Evolutionary conservation across 495 filamentous ascomycete genomes (phyloP), one percentile per base, ranked within the genome.

Genomic region (Cetradonia linearis): DNA sequence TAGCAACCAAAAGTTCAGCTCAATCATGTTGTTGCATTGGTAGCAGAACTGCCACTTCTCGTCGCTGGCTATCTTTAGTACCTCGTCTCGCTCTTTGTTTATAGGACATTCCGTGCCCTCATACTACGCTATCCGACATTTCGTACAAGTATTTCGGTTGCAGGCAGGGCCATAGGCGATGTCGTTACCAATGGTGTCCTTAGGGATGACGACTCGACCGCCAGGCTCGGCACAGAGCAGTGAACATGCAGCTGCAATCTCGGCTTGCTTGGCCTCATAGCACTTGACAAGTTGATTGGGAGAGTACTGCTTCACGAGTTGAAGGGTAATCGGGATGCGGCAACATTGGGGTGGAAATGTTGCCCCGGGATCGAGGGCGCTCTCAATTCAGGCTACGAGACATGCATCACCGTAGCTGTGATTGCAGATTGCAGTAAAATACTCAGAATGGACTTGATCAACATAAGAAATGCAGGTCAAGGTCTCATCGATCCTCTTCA

Each of bases 1-100:
- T 50, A 34, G 13, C 56, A 49, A n/a, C 44, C n/a, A 49, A 49
- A n/a, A 27, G 20, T 58, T 58, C 9, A 37, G 40, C 44, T 58
- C 40, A 23, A 58, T 38, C 5, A 38, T 38, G 31, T 58, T 38
- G 18, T 36, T 37, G 6, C 31, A 38, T 9, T 27, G 42, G 34
- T 49, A 49, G 36, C 31, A 49, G 8, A 10, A n/a, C 23, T 38
- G 56, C 44, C 30, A 58, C 1, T 27, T 20, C 10, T 38, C 7
- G 13, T 28, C 10, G 10, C 49, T 27, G 9, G 33, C 23, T 11
- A 9, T 10, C 31, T 13, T 27, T n/a, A 57, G 16, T 25, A 57
- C 18, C 2, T 20, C 4, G 0, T 44, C 37, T n/a, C 31, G 27
- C 37, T 34, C 55, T 33, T 28, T 27, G 20, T 57, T 18, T 34